Evolutionary conservation across 148 eudicot genomes (phyloP), one percentile per base, ranked within the genome.

Genomic region (Vaccinium darrowii): DNA sequence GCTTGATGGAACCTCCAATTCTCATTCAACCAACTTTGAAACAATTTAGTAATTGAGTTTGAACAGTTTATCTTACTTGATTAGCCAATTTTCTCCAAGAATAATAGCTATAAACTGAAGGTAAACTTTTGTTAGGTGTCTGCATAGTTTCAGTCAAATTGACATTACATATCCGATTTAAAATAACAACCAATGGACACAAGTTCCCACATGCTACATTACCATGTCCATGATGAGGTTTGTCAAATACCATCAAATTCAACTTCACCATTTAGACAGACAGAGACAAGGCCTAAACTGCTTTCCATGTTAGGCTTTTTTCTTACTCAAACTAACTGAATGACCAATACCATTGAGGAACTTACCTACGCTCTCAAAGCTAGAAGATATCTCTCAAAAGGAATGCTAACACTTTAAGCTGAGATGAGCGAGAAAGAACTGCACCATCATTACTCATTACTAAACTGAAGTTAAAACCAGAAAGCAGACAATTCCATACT

Each of bases 391-490:
- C 58, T 14, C 39, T 52, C 58, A 78, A 54, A 15, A 52, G 60
- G 63, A 52, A 53, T 53, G 63, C 60, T 33, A 13, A 78, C 81
- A 78, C 81, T 78, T 76, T 16, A 23, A 76, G 79, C 16, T n/a
- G 57, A 49, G 19, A 74, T 33, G 19, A 50, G 51, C 50, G 12
- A 50, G 16, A 50, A 57, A 78, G 16, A 25, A 57, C 47, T 19
- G 21, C 63, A 78, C 21, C 62, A 25, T 53, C 81, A 78, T 25
- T 78, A 78, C 62, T 78, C 62, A 52, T 25, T 78, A 78, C 62
- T 78, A 43, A 52, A 13, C 52, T 14, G 62, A 27, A 51, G 36
- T 25, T 78, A 9, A 80, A 79, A 80, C 50, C 67, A 30, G 51
- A 30, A 79, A 79, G 81, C 9, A 53, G 23, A 56, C 4, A 53